Evolutionary conservation across 2,329 filamentous ascomycete species (phyloP).

Genomic region (Coleophoma eucalyptorum): DNA sequence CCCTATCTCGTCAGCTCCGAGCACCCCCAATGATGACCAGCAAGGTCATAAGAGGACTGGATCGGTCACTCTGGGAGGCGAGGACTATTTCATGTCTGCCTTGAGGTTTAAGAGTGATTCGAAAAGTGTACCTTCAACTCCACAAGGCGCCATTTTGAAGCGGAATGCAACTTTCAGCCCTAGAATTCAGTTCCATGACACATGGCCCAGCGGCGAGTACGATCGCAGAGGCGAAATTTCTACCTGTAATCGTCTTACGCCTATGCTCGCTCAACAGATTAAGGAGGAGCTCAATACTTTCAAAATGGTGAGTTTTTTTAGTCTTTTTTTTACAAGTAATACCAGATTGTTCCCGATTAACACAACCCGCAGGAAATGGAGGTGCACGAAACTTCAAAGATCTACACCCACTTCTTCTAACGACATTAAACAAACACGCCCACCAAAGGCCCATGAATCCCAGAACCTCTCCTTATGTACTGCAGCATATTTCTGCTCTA

Average conservation of each 20-base stretch:
- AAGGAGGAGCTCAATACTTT: conserved; percentile 99
- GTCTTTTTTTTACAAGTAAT: conserved; percentile 3
- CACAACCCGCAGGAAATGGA: conserved; percentile 83
- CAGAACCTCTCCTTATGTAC: conserved; percentile 14
- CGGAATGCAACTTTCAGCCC: conserved; percentile 78
- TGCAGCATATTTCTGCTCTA: conserved; percentile 10
- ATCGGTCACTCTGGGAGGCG: conserved; percentile 66
- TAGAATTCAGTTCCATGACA: conserved; percentile 91
- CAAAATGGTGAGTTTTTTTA: conserved; percentile 78
- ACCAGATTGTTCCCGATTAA: conserved; percentile 30
- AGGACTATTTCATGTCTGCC: conserved; percentile 86
- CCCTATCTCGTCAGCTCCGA: conserved; percentile 80
- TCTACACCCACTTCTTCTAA: conserved; percentile 99
- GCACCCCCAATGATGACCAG: conserved; percentile 78
- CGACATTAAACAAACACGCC: conserved; percentile 31
- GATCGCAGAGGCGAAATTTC: conserved; percentile 94
- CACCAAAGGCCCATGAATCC: conserved; percentile 16
- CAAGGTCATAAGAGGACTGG: conserved; percentile 63
- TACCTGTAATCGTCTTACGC: conserved; percentile 95
- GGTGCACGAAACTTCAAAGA: conserved; percentile 97
- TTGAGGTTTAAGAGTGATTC: conserved; percentile 71
- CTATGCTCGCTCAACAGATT: conserved; percentile 96
- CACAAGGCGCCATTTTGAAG: conserved; percentile 56
- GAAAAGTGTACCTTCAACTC: conserved; percentile 78
- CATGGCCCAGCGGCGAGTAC: conserved; percentile 93